Evolutionary conservation across 75 land plant genomes (phyloP).

Genomic region (Pinus tabuliformis): DNA sequence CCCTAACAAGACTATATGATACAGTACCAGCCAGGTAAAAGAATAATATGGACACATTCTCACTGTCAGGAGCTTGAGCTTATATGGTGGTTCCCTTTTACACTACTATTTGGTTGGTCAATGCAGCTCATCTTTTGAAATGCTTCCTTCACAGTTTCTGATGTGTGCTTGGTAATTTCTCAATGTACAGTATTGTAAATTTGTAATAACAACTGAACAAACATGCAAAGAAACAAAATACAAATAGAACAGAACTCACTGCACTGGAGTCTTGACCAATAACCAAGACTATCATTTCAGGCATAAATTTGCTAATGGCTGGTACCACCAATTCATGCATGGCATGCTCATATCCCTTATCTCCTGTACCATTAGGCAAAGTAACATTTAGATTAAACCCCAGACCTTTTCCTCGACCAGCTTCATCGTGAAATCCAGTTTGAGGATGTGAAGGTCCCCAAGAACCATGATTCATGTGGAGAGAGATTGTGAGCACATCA

Average conservation of each 20-base stretch:
- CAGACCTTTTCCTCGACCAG: constrained; percentile 66
- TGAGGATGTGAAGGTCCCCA: constrained; percentile 95
- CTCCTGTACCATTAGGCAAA: constrained; percentile 86
- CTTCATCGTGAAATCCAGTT: constrained; percentile 59
- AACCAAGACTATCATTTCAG: constrained; percentile 67
- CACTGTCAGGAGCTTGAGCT: background rate
- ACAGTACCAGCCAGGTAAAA: too few relatives aligned
- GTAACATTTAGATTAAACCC: constrained; percentile 88
- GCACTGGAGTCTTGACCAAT: constrained; percentile 91
- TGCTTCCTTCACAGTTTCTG: background rate
- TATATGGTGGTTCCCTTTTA: background rate
- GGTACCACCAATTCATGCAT: constrained; percentile 77
- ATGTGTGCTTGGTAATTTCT: background rate
- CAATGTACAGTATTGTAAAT: background rate
- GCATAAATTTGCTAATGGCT: constrained; percentile 63
- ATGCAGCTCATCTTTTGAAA: background rate
- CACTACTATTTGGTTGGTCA: background rate
- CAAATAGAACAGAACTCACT: constrained; percentile 30
- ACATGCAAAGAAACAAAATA: background rate
- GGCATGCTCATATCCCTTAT: constrained; percentile 71
- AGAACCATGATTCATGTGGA: constrained; percentile 94
- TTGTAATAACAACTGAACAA: background rate
- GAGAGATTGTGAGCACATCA: constrained; percentile 79
- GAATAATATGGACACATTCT: background rate
- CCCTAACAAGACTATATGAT: too few relatives aligned